Evolutionary conservation across 1,284 basidiomycete genomes (phyloP), one percentile per base, ranked within the genome.

Genomic region (Pseudozyma hubeiensis): DNA sequence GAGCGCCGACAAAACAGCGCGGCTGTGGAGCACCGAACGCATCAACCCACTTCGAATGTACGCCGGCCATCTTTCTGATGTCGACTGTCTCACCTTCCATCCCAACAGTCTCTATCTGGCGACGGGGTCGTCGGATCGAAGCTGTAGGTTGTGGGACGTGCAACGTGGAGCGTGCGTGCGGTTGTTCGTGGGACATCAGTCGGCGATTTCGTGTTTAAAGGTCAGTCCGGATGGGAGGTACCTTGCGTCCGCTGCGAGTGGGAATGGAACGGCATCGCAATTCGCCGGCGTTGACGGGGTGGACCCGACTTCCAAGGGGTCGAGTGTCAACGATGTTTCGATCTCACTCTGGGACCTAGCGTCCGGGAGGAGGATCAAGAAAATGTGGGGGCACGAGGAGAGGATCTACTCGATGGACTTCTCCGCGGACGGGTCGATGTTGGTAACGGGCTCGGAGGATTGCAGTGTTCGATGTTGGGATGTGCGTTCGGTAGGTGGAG

Each of bases 401-500:
- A 90, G 93, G 0, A 90, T 99, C 56, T 92, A 97, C 82, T 93
- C 93, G 6, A 88, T 99, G 31, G 89, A 92, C 1, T 99, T 98
- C 85, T 94, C 92, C 67, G 91, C 91, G 13, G 96, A 98, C 84
- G 94, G 94, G 0, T 90, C 90, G 1, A 85, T 98, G 62, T 89
- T 99, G 33, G 92, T 97, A 3, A 93, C 92, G 59, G 93, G 94
- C 5, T 89, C 91, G 31, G 90, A 93, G 24, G 97, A 99, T 84
- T 94, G 93, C 88, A 97, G 94, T 1, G 94, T 98, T 11, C 88
- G 94, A 29, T 94, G 93, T 67, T 99, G 97, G 97, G 97, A 99
- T 84, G 91, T 97, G 31, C 92, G 93, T 82, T 86, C 89, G 39
- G 86, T 92, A 1, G 94, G 93, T 14, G 78, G 62, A 50, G 81